phyloP scores from a whole-genome alignment of 2,329 filamentous ascomycete species.

The Apiospora aurea region DNA sequence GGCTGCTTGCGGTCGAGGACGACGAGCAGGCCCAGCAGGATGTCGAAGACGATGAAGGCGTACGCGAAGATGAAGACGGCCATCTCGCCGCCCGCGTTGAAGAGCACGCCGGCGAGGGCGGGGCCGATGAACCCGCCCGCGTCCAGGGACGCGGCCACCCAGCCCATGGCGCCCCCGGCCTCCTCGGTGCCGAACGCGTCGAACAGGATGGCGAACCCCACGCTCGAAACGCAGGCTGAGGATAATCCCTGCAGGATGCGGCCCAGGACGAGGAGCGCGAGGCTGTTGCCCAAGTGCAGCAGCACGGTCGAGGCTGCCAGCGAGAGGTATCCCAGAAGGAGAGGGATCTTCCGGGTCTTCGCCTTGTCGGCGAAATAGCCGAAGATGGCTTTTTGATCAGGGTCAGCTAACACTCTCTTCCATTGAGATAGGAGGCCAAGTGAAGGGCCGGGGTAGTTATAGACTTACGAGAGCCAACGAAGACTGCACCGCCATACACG shows the following conservation, averaged over 20 bases:
- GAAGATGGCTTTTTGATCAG: constrained; percentile 24
- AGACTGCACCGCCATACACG: constrained; percentile 10
- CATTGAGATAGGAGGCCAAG: neutral
- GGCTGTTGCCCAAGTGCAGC: constrained; percentile 27
- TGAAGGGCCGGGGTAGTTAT: neutral
- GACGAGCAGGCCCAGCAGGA: constrained; percentile 25
- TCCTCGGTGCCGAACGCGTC: constrained; percentile 27
- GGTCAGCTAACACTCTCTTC: neutral
- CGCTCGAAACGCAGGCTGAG: constrained; percentile 28
- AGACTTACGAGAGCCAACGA: constrained; percentile 17
- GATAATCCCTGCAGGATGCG: constrained; percentile 32
- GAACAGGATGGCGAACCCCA: constrained; percentile 30
- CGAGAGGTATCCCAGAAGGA: constrained; percentile 27
- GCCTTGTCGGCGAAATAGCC: constrained; percentile 38
- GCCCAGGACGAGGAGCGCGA: constrained; percentile 29
- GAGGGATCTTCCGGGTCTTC: constrained; percentile 24
- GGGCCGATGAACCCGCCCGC: constrained; percentile 30
- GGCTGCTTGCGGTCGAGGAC: constrained; percentile 9
- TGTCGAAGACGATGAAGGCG: constrained; percentile 23
- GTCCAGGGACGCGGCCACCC: constrained; percentile 27
- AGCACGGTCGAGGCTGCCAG: constrained; percentile 28
- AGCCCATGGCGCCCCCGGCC: constrained; percentile 30
- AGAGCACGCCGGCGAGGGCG: constrained; percentile 29
- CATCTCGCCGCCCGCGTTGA: constrained; percentile 27
- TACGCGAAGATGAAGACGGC: constrained; percentile 28